Percentiles rank a stretch among this genome's conserved stretches.
phyloP scores from a whole-genome alignment of 2,329 filamentous ascomycete genomes.

The Botrytis elliptica region DNA sequence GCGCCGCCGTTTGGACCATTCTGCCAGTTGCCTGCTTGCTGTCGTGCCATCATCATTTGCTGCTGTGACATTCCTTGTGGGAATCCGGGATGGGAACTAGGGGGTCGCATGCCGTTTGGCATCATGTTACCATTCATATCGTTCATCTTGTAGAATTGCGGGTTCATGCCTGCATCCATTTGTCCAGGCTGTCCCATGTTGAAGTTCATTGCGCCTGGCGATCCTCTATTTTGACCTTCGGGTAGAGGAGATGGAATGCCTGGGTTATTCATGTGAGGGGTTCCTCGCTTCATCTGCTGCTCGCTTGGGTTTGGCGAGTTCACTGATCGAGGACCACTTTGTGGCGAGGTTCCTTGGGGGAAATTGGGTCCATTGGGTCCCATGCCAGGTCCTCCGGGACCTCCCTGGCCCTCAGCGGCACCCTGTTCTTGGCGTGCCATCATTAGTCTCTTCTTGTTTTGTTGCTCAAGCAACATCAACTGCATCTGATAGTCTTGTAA shows the following conservation, averaged over 20 bases:
- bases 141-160: conserved; percentile 56
- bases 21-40: conserved; percentile 37
- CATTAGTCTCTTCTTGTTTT: conserved; percentile 82
- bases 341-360: conserved; percentile 67
- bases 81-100: conserved; percentile 63
- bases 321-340: conserved; percentile 62
- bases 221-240: conserved; percentile 67
- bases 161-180: conserved; percentile 61
- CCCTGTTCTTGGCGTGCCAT: conserved; percentile 81
- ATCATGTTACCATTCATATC: conserved; percentile 58
- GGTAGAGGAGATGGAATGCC: conserved; percentile 70
- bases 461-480: conserved; percentile 80
- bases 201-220: conserved; percentile 64
- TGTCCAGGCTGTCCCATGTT: conserved; percentile 51
- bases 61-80: conserved; percentile 56
- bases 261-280: conserved; percentile 68
- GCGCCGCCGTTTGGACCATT: conserved; percentile 37
- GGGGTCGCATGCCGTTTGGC: conserved; percentile 65
- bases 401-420: conserved; percentile 54
- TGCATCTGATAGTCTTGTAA: conserved; percentile 89
- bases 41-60: conserved; percentile 55
- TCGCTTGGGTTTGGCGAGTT: conserved; percentile 76
- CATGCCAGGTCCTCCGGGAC: conserved; percentile 43
- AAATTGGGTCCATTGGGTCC: conserved; percentile 62
- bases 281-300: conserved; percentile 76